These are phyloP conservation scores for Xanthoceras sorbifolium DNA, from an alignment of 345 rosid species.

Conservation along the genomic window DNA sequence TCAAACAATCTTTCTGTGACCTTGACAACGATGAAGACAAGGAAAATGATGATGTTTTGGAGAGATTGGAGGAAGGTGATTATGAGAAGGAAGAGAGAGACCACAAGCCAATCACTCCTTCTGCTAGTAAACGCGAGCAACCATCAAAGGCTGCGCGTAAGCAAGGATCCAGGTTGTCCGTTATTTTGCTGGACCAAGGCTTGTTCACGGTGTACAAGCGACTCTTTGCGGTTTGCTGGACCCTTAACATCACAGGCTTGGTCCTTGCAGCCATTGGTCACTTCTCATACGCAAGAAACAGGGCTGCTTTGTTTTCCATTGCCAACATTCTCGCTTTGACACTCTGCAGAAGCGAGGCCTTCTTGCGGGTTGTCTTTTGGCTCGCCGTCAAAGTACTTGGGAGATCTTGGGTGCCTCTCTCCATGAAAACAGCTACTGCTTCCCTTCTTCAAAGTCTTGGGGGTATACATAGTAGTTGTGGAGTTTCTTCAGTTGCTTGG, in stretches of 20 bases:
- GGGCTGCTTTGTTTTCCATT: constrained; percentile 66
- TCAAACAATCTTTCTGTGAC: constrained; percentile 48
- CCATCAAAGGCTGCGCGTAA: constrained; percentile 43
- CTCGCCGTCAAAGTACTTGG: constrained; percentile 58
- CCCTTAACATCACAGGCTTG: constrained; percentile 51
- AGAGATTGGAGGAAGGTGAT: constrained; percentile 46
- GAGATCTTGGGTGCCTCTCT: constrained; percentile 55
- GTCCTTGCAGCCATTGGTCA: constrained; percentile 61
- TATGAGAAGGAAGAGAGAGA: constrained; percentile 23
- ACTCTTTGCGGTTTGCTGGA: constrained; percentile 51
- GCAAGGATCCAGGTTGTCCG: constrained; percentile 55
- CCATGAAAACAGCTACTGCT: constrained; percentile 58
- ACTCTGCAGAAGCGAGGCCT: constrained; percentile 79
- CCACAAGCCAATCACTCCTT: constrained; percentile 21
- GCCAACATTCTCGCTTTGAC: constrained; percentile 67
- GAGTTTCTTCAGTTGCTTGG: constrained; percentile 73
- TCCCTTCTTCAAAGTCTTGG: constrained; percentile 77
- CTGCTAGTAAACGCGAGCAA: constrained; percentile 39
- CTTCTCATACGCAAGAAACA: constrained; percentile 66
- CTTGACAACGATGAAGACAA: constrained; percentile 35
- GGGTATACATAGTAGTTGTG: constrained; percentile 82
- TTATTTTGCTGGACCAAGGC: constrained; percentile 84
- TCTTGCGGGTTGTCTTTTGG: constrained; percentile 62
- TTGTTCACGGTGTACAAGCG: constrained; percentile 75
- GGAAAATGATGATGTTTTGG: constrained; percentile 8